Percentiles rank a stretch among this genome's conserved stretches.
Conservation (phyloP, 2,329 filamentous ascomycete genomes). For the Ascochyta viciae-villosae region DNA sequence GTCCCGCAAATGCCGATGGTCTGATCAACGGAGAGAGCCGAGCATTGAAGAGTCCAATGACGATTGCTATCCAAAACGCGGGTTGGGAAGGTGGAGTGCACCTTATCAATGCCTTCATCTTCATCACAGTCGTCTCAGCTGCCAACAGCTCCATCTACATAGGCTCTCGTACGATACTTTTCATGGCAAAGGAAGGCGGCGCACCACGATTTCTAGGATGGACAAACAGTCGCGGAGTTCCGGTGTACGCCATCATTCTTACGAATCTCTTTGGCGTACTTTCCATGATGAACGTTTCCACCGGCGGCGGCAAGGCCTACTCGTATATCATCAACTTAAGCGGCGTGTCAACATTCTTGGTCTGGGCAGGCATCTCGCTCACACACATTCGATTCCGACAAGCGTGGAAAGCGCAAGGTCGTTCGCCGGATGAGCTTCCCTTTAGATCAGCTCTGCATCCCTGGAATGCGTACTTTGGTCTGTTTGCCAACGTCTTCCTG, state of each 20-base stretch:
- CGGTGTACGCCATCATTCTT: slow-evolving; percentile 67
- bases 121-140: slow-evolving; percentile 69
- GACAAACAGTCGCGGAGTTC: slow-evolving; percentile 69
- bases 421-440: slow-evolving; percentile 53
- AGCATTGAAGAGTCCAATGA: slow-evolving; percentile 65
- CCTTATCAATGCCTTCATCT: slow-evolving; percentile 70
- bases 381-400: slow-evolving; percentile 75
- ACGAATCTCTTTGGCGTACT: slow-evolving; percentile 74
- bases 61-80: slow-evolving; percentile 67
- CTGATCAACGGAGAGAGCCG: slow-evolving; percentile 68
- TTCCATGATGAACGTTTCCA: slow-evolving; percentile 77
- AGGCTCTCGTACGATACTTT: slow-evolving; percentile 74
- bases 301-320: slow-evolving; percentile 70
- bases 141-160: slow-evolving; percentile 79
- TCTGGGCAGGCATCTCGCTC: slow-evolving; percentile 74
- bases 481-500: slow-evolving; percentile 59
- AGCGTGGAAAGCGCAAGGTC: slow-evolving; percentile 59
- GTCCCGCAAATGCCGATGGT: slow-evolving; percentile 69
- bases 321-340: slow-evolving; percentile 73
- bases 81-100: slow-evolving; percentile 77
- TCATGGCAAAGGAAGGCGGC: slow-evolving; percentile 76
- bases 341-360: slow-evolving; percentile 74
- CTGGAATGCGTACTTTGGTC: slow-evolving; percentile 59
- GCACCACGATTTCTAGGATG: slow-evolving; percentile 73
- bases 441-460: slow-evolving; percentile 58